phyloP scores from a whole-genome alignment of 805 yeast genomes.

The Ogataea salicorniae region DNA sequence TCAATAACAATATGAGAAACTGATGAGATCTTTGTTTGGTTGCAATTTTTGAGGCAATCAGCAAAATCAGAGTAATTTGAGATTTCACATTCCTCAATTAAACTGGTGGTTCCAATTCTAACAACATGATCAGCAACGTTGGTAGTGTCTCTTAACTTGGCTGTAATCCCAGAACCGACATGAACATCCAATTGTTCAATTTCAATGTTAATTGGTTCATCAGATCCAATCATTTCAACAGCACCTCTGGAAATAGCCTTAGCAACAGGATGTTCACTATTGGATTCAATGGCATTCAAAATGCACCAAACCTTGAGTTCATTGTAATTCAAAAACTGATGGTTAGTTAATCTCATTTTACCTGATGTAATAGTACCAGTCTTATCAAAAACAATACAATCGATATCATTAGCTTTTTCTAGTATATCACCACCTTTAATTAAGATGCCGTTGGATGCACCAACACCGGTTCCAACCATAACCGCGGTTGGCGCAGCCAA shows the following conservation, averaged over 20 bases:
- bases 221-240: slow-evolving; percentile 1
- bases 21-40: slow-evolving; percentile 15
- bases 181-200: slow-evolving; percentile 33
- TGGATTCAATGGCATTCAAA: slow-evolving; percentile 54
- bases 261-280: slow-evolving; percentile 88
- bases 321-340: slow-evolving; percentile 14
- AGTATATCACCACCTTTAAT: slow-evolving; percentile 91
- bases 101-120: slow-evolving; percentile 49
- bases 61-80: slow-evolving; percentile 18
- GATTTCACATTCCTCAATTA: slow-evolving; percentile 29
- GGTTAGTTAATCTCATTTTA: slow-evolving; percentile 45
- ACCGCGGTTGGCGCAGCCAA: slow-evolving; percentile 96
- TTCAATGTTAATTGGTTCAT: slow-evolving; percentile 8
- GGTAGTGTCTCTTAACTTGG: slow-evolving; percentile 20
- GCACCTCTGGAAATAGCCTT: slow-evolving; percentile 50
- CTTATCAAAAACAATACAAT: slow-evolving; percentile 79
- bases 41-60: slow-evolving; percentile 4
- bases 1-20: slow-evolving; percentile 46
- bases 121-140: slow-evolving; percentile 25
- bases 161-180: slow-evolving; percentile 44
- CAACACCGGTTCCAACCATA: slow-evolving; percentile 98
- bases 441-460: slow-evolving; percentile 82
- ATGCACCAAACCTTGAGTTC: slow-evolving; percentile 42
- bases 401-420: slow-evolving; percentile 62
- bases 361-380: slow-evolving; percentile 95